Conservation (phyloP, 2,329 filamentous ascomycete genomes). For the Venturia effusa region DNA sequence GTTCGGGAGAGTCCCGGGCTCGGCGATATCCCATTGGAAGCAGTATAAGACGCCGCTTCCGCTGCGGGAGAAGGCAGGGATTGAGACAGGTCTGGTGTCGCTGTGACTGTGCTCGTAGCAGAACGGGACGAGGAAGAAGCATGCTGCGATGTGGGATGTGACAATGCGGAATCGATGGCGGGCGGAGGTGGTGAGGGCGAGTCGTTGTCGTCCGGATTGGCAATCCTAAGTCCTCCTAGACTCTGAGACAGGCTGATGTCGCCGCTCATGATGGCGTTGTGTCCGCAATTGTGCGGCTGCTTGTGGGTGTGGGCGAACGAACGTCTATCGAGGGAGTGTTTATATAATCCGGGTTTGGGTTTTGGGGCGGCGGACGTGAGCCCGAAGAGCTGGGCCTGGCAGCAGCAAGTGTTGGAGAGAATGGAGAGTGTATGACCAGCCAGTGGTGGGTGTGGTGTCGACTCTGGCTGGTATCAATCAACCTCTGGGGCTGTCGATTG, state of each 20-base stretch:
- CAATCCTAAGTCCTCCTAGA: conserved; percentile 88
- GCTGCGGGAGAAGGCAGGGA: not conserved
- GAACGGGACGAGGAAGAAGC: conserved; percentile 23
- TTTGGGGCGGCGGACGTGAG: not conserved
- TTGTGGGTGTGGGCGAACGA: not conserved
- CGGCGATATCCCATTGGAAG: not conserved
- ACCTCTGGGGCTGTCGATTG: not conserved
- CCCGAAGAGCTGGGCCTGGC: not conserved
- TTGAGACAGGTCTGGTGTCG: not conserved
- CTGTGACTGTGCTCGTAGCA: conserved; percentile 18
- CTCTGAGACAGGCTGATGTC: conserved; percentile 87
- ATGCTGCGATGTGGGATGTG: conserved; percentile 20
- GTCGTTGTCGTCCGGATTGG: conserved; percentile 65
- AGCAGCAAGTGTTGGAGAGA: not conserved
- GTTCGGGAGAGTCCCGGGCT: conserved; percentile 1
- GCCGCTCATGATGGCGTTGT: conserved; percentile 57
- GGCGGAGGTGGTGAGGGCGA: conserved; percentile 15
- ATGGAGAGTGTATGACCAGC: not conserved
- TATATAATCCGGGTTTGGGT: not conserved
- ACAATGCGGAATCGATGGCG: conserved; percentile 16
- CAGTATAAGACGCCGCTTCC: not conserved
- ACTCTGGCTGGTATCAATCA: conserved; percentile 3
- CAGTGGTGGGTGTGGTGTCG: not conserved
- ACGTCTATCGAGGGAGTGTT: not conserved
- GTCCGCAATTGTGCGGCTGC: not conserved